Base-by-base conservation (phyloP, 2,329 filamentous ascomycete genomes). In the Mariannaea elegans region DNA sequence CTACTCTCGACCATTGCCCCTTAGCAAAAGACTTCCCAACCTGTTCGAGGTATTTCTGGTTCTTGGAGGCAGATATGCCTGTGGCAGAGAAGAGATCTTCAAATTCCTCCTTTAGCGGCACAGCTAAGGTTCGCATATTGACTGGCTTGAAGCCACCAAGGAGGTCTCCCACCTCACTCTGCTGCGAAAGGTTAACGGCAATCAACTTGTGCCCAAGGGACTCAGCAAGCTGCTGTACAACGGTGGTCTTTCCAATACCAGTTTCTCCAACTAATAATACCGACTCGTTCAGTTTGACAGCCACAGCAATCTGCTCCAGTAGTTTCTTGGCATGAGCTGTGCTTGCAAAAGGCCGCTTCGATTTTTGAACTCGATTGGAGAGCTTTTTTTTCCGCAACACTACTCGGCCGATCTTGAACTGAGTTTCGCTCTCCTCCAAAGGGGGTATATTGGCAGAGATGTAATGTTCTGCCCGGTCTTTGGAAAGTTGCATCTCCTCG, bases 231-330 rank as follows among this genome's bases (percentile, higher is more conserved):
- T 97, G 93, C 75, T 99, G 95, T 13, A 99, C 90, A 23, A 95
- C 91, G 0, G 95, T 97, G 0, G 95, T 99, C 78, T 99, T 99
- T 70, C 95, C 95, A 49, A 97, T 97, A 80, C 95, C 95, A 7
- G 95, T 99, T 79, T 99, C 95, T 72, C 95, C 95, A n/a, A 99
- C 95, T 24, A 99, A 86, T 16, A 99, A 80, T 2, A 97, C 86
- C 4, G 96, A 93, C 71, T 99, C 95, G n/a, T 87, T 86, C 69
- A 93, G 86, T 62, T 90, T 88, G 6, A 97, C 87, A 2, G 93
- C 90, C 34, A 92, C 89, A 2, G 92, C 88, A 55, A 98, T 91
- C 73, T 96, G 92, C 74, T 99, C 96, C 49, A 99, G 85, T 12
- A 97, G 82, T 62, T 90, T 87, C 65, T 92, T 87, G 0, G 94